Evolutionary conservation across 495 filamentous ascomycete genomes (phyloP), one percentile per base, ranked within the genome.

Genomic region (Hypomontagnella submonticulosa): DNA sequence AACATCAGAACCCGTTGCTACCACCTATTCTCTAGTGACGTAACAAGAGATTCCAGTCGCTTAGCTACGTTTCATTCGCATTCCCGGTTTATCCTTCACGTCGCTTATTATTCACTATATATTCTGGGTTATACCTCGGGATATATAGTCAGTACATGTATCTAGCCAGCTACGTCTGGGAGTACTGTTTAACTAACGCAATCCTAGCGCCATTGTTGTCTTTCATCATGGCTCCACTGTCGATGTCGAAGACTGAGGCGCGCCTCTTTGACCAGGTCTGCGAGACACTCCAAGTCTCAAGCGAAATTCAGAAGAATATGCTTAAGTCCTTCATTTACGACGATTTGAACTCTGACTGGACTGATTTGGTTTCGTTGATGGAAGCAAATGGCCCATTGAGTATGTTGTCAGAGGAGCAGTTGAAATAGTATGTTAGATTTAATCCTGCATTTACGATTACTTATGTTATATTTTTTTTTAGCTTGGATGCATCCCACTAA

Each of bases 181-280:
- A 0, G 6, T 18, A 1, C 10, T n/a, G 1, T 19, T 10, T 20
- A 13, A 9, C 49, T 43, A 11, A 46, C n/a, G 9, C 15, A 2
- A 23, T 57, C 23, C 30, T 20, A 41, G 18, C 32, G 19, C 32
- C 7, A 13, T 57, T 41, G 6, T 12, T 6, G 12, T 50, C 15
- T 36, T 20, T 27, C 38, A 47, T 41, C 32, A 69, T 69, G 66
- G 53, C 55, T 32, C 48, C 50, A 27, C 36, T 27, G 7, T 18
- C 37, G 7, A 20, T 63, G 3, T 63, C 66, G 3, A 59, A 69
- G 32, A 51, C 48, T 18, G 66, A 69, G 50, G 60, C 20, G n/a
- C 59, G 60, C 47, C 60, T 69, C 51, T 57, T 69, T 19, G 37
- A 56, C 11, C 59, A 63, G 56, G 48, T 69, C 5, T 69, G 60